Base-by-base conservation (phyloP, 179 eudicot species). In the Drosera spatulata region DNA sequence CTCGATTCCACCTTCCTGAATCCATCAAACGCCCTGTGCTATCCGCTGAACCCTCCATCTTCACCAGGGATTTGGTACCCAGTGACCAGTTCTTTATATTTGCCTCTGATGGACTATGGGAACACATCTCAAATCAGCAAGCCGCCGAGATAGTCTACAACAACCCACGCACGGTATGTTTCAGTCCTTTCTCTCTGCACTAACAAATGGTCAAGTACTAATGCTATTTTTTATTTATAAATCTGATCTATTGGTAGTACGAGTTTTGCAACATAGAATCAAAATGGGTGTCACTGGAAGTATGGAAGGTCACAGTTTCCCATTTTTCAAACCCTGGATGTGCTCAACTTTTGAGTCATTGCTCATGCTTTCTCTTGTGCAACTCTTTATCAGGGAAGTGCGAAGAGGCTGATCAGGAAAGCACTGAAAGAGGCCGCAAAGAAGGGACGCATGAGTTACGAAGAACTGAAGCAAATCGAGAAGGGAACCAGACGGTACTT, bases 31-130 rank as follows among this genome's bases (percentile, higher is more conserved):
- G 80, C 13, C 87, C 96, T 22, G 80, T 78, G 50, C 70, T 85
- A 63, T 66, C 80, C 10, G 73, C 93, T 54, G 85, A 81, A 61
- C 96, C 93, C 13, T 76, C 93, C 50, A 57, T 81, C 12, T 63
- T 39, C 61, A 69, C 77, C 10, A 71, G 82, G 65, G 67, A 10
- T 49, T 55, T 85, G 41, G 68, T 55, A 55, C 74, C 79, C 22
- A 61, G 62, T 49, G 89, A 88, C 60, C 65, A 63, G 59, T 88
- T 88, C 62, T 9, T 88, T 12, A 83, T 85, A 52, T 83, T 88
- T 79, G 96, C 93, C 56, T 83, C 96, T 11, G 96, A 85, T 80
- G 96, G 94, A 15, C 87, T 88, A 39, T 85, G 93, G 96, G 96
- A 85, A 55, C 82, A 85, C 80, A 39, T 87, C 67, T 62, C 83